Evolutionary conservation across 2,329 filamentous ascomycete species (phyloP).

Genomic region (Ceratocystis colombiana): DNA sequence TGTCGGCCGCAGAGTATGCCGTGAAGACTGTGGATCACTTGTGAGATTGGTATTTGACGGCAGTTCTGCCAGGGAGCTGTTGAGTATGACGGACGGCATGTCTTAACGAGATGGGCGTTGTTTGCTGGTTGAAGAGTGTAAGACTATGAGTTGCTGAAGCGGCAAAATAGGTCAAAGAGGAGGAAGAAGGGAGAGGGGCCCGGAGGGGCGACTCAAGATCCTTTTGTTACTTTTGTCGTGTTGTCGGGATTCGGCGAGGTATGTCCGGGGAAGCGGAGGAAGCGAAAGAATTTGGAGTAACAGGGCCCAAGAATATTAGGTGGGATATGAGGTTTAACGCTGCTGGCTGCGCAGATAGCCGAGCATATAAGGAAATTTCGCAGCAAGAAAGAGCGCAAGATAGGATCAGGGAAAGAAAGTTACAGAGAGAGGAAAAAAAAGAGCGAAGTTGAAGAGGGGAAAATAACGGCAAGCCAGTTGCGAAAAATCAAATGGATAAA

Average conservation of each 20-base stretch:
- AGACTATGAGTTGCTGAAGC: background rate
- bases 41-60: slow-evolving; percentile 8
- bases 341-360: background rate
- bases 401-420: background rate
- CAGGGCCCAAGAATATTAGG: background rate
- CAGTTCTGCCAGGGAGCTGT: slow-evolving; percentile 20
- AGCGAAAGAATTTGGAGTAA: background rate
- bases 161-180: background rate
- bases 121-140: too few relatives aligned
- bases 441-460: background rate
- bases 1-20: background rate
- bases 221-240: background rate
- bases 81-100: slow-evolving; percentile 21
- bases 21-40: slow-evolving; percentile 3
- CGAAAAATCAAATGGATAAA: slow-evolving; percentile 6
- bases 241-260: background rate
- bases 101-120: background rate
- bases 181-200: background rate
- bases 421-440: background rate
- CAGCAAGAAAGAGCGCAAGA: slow-evolving; percentile 5
- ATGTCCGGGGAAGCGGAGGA: slow-evolving; percentile 20
- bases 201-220: slow-evolving; percentile 1
- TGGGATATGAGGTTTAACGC: background rate
- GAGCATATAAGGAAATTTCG: background rate
- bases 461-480: background rate